Percentiles rank a stretch among this genome's conserved stretches.
Evolutionary conservation across 441 rosid genomes (phyloP).

Genomic region (Erodium chrysanthum): DNA sequence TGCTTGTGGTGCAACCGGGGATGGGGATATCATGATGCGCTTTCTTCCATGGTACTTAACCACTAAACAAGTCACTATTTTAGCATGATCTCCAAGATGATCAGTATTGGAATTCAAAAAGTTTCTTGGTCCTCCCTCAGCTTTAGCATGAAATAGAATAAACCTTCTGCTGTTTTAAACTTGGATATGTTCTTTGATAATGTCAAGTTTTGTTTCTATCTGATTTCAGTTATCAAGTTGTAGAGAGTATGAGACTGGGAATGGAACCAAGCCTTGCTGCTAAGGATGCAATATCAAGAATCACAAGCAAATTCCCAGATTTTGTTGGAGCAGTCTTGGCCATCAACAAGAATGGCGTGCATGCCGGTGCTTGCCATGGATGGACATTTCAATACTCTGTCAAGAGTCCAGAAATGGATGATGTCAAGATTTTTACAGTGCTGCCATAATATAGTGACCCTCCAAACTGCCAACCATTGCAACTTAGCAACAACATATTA

Average conservation of each 20-base stretch:
- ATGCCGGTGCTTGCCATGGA: constrained; percentile 80
- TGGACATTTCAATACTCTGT: constrained; percentile 88
- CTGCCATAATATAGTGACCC: constrained; percentile 23
- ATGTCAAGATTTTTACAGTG: constrained; percentile 67
- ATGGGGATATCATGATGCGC: constrained; percentile 93
- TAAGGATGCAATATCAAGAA: constrained; percentile 66
- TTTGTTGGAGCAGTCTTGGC: constrained; percentile 83
- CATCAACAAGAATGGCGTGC: constrained; percentile 53
- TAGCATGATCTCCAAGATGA: background rate
- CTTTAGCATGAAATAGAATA: background rate
- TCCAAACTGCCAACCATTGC: background rate
- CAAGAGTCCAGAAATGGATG: constrained; percentile 40
- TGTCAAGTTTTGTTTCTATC: constrained; percentile 1
- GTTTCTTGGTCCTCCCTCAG: background rate
- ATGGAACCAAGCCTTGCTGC: constrained; percentile 71
- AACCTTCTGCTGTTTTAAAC: background rate
- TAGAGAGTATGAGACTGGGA: constrained; percentile 84
- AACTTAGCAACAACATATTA: no score
- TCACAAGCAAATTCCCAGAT: constrained; percentile 54
- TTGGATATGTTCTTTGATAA: background rate
- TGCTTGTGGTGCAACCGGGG: constrained; percentile 96
- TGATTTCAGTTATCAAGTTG: constrained; percentile 68
- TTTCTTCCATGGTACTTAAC: constrained; percentile 97
- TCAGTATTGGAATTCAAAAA: background rate
- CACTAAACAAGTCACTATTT: no score